Evolutionary conservation across 805 yeast species (phyloP).

Genomic region (Hanseniaspora lindneri): DNA sequence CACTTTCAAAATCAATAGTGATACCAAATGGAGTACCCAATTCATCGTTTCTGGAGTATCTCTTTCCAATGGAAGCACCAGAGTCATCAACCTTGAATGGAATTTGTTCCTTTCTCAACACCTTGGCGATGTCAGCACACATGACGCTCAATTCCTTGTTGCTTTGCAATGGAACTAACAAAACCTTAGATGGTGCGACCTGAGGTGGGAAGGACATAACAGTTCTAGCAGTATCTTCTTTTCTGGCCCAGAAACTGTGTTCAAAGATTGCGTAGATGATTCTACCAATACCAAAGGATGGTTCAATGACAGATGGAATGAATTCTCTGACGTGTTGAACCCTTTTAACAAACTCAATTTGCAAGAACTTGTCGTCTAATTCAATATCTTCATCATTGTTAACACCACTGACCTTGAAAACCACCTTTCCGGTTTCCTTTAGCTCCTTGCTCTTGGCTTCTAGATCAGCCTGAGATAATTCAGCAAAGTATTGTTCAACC

Average conservation of each 20-base stretch:
- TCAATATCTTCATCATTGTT: constrained; percentile 43
- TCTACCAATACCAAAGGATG: constrained; percentile 98
- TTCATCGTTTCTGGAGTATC: constrained; percentile 97
- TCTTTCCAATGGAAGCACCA: constrained; percentile 92
- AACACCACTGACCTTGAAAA: constrained; percentile 54
- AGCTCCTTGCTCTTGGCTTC: constrained; percentile 66
- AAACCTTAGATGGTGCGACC: constrained; percentile 95
- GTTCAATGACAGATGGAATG: constrained; percentile 96
- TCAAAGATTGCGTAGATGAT: constrained; percentile 85
- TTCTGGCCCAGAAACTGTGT: constrained; percentile 90
- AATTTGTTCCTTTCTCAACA: constrained; percentile 66
- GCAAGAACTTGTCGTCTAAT: constrained; percentile 58
- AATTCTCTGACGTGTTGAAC: constrained; percentile 88
- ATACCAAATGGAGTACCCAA: constrained; percentile 98
- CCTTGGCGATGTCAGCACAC: constrained; percentile 53
- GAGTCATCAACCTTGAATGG: constrained; percentile 96
- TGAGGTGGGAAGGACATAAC: constrained; percentile 86
- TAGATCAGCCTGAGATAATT: constrained; percentile 74
- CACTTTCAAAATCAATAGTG: constrained; percentile 89
- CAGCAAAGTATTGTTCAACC: constrained; percentile 67
- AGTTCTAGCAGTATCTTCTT: constrained; percentile 78
- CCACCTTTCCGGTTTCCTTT: constrained; percentile 46
- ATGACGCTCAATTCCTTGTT: constrained; percentile 70
- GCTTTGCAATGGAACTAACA: constrained; percentile 85
- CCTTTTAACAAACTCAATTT: constrained; percentile 64